Evolutionary conservation across 192 early-diverging fungal genomes (phyloP).

Genomic region (Gonapodya prolifera): DNA sequence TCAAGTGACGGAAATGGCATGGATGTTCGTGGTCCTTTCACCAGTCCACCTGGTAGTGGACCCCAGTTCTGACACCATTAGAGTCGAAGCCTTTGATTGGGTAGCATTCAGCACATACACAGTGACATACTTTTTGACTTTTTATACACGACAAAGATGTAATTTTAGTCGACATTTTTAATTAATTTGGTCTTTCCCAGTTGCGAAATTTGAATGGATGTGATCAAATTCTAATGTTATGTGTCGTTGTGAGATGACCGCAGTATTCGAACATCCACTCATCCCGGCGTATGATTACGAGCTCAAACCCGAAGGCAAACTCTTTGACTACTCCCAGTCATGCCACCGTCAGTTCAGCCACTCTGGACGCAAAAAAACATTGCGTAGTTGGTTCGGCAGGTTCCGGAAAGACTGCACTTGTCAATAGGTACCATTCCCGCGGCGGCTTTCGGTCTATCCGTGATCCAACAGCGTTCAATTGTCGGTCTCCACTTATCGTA

Average conservation of each 20-base stretch:
- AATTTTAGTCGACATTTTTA: too few relatives aligned
- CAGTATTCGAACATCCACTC: too few relatives aligned
- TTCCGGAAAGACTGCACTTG: conserved; percentile 30
- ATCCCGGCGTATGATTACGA: not conserved
- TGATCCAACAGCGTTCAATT: not conserved
- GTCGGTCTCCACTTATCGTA: not conserved
- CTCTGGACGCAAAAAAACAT: conserved; percentile 21
- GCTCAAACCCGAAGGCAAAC: not conserved
- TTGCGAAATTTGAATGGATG: too few relatives aligned
- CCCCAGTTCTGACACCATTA: too few relatives aligned
- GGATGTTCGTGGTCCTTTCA: not conserved
- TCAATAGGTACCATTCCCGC: conserved; percentile 23
- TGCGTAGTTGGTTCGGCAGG: conserved; percentile 28
- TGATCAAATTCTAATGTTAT: too few relatives aligned
- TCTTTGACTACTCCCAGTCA: not conserved
- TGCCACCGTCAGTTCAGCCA: not conserved
- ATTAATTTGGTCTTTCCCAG: too few relatives aligned
- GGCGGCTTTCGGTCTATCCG: not conserved
- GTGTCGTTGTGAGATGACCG: too few relatives aligned
- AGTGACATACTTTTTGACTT: too few relatives aligned
- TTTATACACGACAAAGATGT: too few relatives aligned
- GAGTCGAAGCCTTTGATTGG: too few relatives aligned
- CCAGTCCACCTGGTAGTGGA: too few relatives aligned
- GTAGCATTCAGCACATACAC: too few relatives aligned
- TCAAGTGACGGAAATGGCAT: not conserved